These are phyloP conservation scores for Mytilinidion resinicola DNA, from an alignment of 495 filamentous ascomycete species.

Conservation along the genomic window DNA sequence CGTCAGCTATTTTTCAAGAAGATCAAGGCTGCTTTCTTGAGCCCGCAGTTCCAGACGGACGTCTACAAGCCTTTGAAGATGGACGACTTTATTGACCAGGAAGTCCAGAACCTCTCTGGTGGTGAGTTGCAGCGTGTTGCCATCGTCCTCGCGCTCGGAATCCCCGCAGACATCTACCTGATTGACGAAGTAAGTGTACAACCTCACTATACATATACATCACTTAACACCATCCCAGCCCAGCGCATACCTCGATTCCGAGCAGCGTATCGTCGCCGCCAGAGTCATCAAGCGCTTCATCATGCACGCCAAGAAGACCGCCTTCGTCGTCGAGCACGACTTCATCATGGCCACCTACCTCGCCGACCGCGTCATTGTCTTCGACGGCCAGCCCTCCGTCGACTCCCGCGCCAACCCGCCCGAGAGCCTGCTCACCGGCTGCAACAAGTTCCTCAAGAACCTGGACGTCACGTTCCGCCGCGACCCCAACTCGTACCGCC, in stretches of 20 bases:
- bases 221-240: constrained; percentile 1
- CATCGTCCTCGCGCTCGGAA: constrained; percentile 88
- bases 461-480: constrained; percentile 97
- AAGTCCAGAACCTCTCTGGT: constrained; percentile 97
- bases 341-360: constrained; percentile 99
- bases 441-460: constrained; percentile 93
- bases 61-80: constrained; percentile 97
- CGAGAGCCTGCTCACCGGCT: constrained; percentile 88
- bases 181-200: constrained; percentile 87
- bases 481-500: constrained; percentile 90
- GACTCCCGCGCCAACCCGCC: constrained; percentile 82
- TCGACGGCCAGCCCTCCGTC: constrained; percentile 86
- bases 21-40: constrained; percentile 93
- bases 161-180: constrained; percentile 96
- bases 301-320: constrained; percentile 99
- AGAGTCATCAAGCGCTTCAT: constrained; percentile 99
- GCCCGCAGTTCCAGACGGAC: constrained; percentile 96
- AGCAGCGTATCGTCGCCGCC: constrained; percentile 95
- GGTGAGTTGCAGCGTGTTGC: constrained; percentile 98
- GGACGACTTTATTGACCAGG: constrained; percentile 98
- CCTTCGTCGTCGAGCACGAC: constrained; percentile 99
- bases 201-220: neutral
- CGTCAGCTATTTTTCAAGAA: constrained; percentile 93
- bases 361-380: constrained; percentile 96
- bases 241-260: constrained; percentile 77